Evolutionary conservation across 495 filamentous ascomycete species (phyloP).

Genomic region (Xylaria curta): DNA sequence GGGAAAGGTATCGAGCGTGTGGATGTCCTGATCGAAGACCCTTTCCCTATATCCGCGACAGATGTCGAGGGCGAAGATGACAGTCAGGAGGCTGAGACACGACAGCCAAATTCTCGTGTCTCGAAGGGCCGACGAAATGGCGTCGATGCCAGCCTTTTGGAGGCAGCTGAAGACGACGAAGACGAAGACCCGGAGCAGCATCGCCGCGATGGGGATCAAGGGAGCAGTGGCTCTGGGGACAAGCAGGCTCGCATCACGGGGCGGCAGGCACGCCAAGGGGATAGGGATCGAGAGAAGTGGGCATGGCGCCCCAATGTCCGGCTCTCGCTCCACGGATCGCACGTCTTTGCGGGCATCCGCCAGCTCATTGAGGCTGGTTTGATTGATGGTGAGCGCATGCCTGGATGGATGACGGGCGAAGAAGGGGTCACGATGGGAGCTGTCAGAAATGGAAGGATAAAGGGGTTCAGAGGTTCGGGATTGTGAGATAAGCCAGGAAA

Average conservation of each 20-base stretch:
- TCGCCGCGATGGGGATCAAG: constrained; percentile 1
- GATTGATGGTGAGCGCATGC: constrained; percentile 77
- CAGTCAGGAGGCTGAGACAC: constrained; percentile 27
- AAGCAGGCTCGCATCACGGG: background rate
- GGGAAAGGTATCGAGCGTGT: constrained; percentile 65
- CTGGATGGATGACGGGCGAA: constrained; percentile 91
- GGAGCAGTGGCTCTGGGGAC: background rate
- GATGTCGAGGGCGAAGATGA: constrained; percentile 31
- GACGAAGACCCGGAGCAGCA: constrained; percentile 30
- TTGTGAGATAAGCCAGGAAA: constrained; percentile 34
- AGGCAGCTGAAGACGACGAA: constrained; percentile 39
- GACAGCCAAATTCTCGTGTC: constrained; percentile 43
- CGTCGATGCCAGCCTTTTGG: constrained; percentile 27
- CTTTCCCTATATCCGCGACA: constrained; percentile 58
- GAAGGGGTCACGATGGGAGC: constrained; percentile 76
- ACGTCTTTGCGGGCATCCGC: constrained; percentile 83
- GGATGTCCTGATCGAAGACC: constrained; percentile 64
- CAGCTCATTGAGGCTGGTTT: constrained; percentile 76
- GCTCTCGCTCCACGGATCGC: constrained; percentile 71
- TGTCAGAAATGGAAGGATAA: constrained; percentile 67
- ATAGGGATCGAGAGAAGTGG: constrained; percentile 38
- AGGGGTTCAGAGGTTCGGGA: constrained; percentile 55
- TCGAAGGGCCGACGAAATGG: constrained; percentile 39
- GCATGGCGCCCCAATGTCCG: constrained; percentile 65
- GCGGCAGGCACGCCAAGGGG: background rate